Evolutionary conservation across 306 rosid species (phyloP), one percentile per base, ranked within the genome.

Genomic region (Arachis stenosperma): DNA sequence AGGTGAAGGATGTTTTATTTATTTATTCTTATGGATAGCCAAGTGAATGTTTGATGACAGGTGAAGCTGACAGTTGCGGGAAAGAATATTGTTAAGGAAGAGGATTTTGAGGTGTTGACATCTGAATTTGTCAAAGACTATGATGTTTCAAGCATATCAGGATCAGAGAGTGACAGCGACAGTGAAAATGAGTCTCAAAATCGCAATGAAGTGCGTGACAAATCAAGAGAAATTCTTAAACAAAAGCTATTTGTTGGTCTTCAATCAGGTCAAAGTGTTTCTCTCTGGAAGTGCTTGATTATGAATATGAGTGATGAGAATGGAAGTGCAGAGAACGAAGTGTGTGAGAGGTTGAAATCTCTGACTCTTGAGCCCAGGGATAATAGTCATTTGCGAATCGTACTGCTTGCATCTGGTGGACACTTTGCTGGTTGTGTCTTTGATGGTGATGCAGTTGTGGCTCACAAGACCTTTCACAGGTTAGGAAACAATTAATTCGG

Each of bases 401-500:
- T 94, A 79, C 77, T 94, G 78, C 96, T 94, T 79, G 96, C 87
- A 7, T 89, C 96, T 2, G 98, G 97, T 61, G 98, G 98, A 56
- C 97, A 94, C 77, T 94, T 94, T 67, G 98, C 91, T 0, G 96
- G 96, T 11, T 89, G 98, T 79, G 97, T 94, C 61, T 91, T 94
- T 69, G 96, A 89, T 39, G 98, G 98, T 54, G 88, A 77, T 71
- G 63, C 8, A 7, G 86, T 89, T 73, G 89, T 91, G 71, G 97
- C 96, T 86, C 89, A 86, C 83, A 94, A 94, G 87, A 94, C 97
- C 68, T 94, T 94, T 78, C 98, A 94, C 88, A 88, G 98, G 98
- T 93, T 77, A 47, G 87, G 14, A 74, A 9, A 15, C 72, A 60
- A 56, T 46, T 74, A 57, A 77, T 39, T 75, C 36, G 37, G 27